A percentile compares a stretch with the other conserved stretches of the same genome.
These are phyloP conservation scores for Syzygium jambos DNA, from an alignment of 345 rosid species.

Conservation along the genomic window DNA sequence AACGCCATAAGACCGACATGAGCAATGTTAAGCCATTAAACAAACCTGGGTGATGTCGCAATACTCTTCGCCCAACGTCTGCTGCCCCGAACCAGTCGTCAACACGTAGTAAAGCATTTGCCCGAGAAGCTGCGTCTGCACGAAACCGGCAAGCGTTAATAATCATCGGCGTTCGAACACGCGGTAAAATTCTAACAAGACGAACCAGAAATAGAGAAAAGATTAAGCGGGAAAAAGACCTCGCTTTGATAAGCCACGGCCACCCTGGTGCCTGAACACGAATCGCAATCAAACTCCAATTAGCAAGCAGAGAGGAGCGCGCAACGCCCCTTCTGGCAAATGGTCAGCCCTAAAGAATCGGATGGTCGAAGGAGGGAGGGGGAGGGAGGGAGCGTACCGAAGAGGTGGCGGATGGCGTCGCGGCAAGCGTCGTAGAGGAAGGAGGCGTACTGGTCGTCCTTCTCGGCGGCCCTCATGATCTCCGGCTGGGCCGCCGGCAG, in stretches of 20 bases:
- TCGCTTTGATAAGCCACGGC: slow-evolving; percentile 90
- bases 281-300: not conserved
- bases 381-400: slow-evolving; percentile 31
- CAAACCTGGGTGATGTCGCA: slow-evolving; percentile 92
- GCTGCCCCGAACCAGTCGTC: slow-evolving; percentile 93
- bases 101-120: slow-evolving; percentile 87
- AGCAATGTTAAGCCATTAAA: not conserved
- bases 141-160: not conserved
- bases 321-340: not conserved
- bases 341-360: not conserved
- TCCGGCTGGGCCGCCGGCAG: slow-evolving; percentile 86
- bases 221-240: slow-evolving; percentile 24
- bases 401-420: slow-evolving; percentile 82
- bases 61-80: slow-evolving; percentile 92
- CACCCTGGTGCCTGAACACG: slow-evolving; percentile 58
- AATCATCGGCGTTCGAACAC: not conserved
- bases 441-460: slow-evolving; percentile 93
- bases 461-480: slow-evolving; percentile 94
- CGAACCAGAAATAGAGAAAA: not conserved
- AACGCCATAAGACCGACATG: not conserved
- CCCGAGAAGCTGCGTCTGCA: slow-evolving; percentile 75
- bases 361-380: not conserved
- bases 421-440: slow-evolving; percentile 92
- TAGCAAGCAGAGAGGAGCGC: not conserved
- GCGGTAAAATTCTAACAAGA: not conserved